These are phyloP conservation scores for Pichia sp. DNA, from an alignment of 1,139 yeast genomes.

Conservation along the genomic window DNA sequence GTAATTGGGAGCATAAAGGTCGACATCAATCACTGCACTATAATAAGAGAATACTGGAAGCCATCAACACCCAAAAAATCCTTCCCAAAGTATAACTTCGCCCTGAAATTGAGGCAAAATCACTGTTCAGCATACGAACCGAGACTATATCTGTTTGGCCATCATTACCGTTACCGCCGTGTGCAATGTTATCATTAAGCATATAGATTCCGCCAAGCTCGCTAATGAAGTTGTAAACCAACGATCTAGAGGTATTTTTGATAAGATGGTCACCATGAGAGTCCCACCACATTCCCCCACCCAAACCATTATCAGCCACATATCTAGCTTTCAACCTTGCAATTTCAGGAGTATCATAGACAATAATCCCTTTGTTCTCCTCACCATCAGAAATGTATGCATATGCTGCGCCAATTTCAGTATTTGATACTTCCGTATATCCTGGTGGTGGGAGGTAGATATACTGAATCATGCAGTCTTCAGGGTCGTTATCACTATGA, in stretches of 20 bases:
- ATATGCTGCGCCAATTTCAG: slow-evolving; percentile 48
- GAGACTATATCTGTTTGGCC: neutral
- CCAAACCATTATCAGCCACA: slow-evolving; percentile 41
- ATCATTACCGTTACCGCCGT: neutral
- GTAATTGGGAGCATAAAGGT: too few species aligned
- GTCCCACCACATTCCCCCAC: slow-evolving; percentile 97
- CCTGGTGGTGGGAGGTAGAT: slow-evolving; percentile 18
- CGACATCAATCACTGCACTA: too few species aligned
- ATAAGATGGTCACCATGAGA: slow-evolving; percentile 59
- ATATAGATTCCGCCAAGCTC: slow-evolving; percentile 32
- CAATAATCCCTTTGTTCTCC: slow-evolving; percentile 37
- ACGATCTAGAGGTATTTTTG: slow-evolving; percentile 28
- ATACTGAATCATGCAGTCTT: slow-evolving; percentile 20
- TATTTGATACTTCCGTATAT: slow-evolving; percentile 43
- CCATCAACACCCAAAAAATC: too few species aligned
- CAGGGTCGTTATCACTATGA: neutral
- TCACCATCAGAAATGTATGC: slow-evolving; percentile 32
- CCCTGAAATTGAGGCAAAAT: neutral
- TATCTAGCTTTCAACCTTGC: slow-evolving; percentile 55
- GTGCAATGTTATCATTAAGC: neutral
- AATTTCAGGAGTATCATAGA: slow-evolving; percentile 60
- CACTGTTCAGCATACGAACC: neutral
- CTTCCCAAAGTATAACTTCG: too few species aligned
- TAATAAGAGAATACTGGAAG: too few species aligned
- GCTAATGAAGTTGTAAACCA: slow-evolving; percentile 37